Percentiles rank a stretch among this genome's conserved stretches.
These are phyloP conservation scores for Lathyrus oleraceus DNA, from an alignment of 306 rosid species.

Conservation along the genomic window DNA sequence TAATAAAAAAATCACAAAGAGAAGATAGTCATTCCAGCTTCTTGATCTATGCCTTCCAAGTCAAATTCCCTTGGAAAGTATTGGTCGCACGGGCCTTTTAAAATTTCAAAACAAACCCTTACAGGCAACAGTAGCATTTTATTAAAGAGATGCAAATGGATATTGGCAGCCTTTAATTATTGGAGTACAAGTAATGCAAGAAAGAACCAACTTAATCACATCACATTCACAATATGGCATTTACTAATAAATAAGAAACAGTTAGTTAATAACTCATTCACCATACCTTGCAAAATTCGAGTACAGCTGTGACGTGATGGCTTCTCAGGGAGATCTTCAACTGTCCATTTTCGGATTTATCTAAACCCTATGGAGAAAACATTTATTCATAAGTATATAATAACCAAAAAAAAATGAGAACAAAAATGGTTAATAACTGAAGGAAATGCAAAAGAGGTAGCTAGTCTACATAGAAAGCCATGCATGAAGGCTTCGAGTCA, in stretches of 20 bases:
- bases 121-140: slow-evolving; percentile 5
- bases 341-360: slow-evolving; percentile 71
- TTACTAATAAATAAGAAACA: slow-evolving; percentile 8
- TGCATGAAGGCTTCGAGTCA: slow-evolving; percentile 20
- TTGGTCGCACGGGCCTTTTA: not conserved
- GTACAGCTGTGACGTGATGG: slow-evolving; percentile 71
- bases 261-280: slow-evolving; percentile 2
- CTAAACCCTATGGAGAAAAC: slow-evolving; percentile 59
- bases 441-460: slow-evolving; percentile 4
- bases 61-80: slow-evolving; percentile 17
- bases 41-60: not conserved
- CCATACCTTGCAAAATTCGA: slow-evolving; percentile 90
- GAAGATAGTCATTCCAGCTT: slow-evolving; percentile 22
- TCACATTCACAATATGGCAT: slow-evolving; percentile 14
- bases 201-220: slow-evolving; percentile 19
- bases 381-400: slow-evolving; percentile 21
- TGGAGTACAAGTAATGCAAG: slow-evolving; percentile 6
- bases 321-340: slow-evolving; percentile 70
- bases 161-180: slow-evolving; percentile 1
- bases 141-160: slow-evolving; percentile 6
- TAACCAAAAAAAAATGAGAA: not conserved
- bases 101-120: slow-evolving; percentile 15
- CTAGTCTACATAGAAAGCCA: slow-evolving; percentile 19
- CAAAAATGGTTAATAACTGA: not conserved
- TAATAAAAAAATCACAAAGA: not conserved